Conservation (phyloP, 768 basidiomycete species). For the Goffeauzyma gilvescens region DNA sequence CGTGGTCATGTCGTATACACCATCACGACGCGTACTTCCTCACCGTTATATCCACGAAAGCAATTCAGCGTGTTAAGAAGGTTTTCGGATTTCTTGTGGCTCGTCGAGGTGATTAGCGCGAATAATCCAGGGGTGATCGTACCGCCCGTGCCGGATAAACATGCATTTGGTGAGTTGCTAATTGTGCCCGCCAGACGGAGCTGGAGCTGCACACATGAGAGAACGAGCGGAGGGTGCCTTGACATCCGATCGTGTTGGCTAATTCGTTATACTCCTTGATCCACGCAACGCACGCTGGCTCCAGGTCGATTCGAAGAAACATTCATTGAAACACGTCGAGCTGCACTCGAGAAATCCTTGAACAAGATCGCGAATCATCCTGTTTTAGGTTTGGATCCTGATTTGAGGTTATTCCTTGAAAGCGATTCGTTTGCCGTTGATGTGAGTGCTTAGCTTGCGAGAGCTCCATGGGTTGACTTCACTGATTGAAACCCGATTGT, state of each 20-base stretch:
- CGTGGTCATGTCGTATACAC: slow-evolving; percentile 78
- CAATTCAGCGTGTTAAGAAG: slow-evolving; percentile 86
- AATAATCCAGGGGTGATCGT: slow-evolving; percentile 97
- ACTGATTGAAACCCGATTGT: not conserved
- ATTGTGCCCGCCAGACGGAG: slow-evolving; percentile 39
- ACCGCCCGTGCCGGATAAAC: slow-evolving; percentile 91
- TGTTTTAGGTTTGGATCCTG: slow-evolving; percentile 65
- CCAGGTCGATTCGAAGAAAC: slow-evolving; percentile 66
- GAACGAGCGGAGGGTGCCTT: no score
- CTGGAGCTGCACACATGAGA: slow-evolving; percentile 76
- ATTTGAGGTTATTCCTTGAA: slow-evolving; percentile 77
- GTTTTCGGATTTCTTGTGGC: slow-evolving; percentile 93
- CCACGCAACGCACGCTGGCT: no score
- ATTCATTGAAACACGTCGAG: slow-evolving; percentile 69
- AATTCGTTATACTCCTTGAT: no score
- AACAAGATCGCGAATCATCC: slow-evolving; percentile 87
- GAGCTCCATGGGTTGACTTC: not conserved
- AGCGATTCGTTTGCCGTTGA: slow-evolving; percentile 79
- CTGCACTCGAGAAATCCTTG: slow-evolving; percentile 72
- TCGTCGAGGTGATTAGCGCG: slow-evolving; percentile 64
- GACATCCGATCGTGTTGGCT: no score
- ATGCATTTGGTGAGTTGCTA: slow-evolving; percentile 42
- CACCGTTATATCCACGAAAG: slow-evolving; percentile 60
- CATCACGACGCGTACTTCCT: slow-evolving; percentile 80
- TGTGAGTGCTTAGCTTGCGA: slow-evolving; percentile 37